These are phyloP conservation scores for Chlorella sp. DNA, from an alignment of 139 green algal genomes.

Conservation along the genomic window DNA sequence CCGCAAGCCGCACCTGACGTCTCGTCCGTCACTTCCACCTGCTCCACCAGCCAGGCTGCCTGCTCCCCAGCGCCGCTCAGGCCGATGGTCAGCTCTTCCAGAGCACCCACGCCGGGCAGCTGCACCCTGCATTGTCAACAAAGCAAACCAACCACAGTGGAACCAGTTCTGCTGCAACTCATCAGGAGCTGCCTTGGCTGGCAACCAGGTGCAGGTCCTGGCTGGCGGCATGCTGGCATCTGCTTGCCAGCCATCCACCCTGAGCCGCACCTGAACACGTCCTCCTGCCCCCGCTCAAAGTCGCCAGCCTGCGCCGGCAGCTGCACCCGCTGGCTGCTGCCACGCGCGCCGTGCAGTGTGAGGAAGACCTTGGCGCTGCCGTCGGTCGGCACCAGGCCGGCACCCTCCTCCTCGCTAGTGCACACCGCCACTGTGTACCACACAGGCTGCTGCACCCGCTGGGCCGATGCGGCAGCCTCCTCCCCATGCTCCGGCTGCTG, in stretches of 20 bases:
- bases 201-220: too few species aligned
- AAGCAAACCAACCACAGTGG: too few species aligned
- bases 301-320: constrained; percentile 65
- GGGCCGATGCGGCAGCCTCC: neutral
- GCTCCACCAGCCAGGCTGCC: constrained; percentile 70
- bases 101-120: constrained; percentile 62
- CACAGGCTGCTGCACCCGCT: neutral
- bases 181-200: too few species aligned
- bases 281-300: constrained; percentile 66
- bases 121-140: constrained; percentile 52
- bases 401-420: constrained; percentile 62
- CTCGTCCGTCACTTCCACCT: constrained; percentile 66
- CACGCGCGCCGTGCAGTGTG: constrained; percentile 60
- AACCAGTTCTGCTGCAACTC: too few species aligned
- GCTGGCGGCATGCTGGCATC: too few species aligned
- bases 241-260: too few species aligned
- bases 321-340: constrained; percentile 45
- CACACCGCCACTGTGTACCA: constrained; percentile 34
- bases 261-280: constrained; percentile 56
- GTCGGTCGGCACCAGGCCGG: constrained; percentile 21
- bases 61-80: constrained; percentile 58
- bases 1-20: constrained; percentile 58
- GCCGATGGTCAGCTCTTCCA: constrained; percentile 65
- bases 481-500: constrained; percentile 26
- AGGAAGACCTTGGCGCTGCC: constrained; percentile 52